phyloP scores from a whole-genome alignment of 1,139 yeast species.

The Suhomyces terraborum region DNA sequence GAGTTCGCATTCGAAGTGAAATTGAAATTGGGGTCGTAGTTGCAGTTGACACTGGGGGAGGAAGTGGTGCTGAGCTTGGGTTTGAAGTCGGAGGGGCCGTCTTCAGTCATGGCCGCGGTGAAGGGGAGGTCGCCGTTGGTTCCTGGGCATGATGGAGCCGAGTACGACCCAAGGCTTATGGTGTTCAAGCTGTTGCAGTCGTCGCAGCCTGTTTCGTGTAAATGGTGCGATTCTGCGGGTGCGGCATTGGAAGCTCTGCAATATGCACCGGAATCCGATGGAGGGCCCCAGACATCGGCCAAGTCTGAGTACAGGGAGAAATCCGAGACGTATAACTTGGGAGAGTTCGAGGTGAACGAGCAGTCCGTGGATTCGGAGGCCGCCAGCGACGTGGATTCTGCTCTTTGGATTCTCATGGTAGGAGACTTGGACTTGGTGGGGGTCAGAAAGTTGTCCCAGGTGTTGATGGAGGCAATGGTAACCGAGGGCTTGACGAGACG shows the following conservation, averaged over 20 bases:
- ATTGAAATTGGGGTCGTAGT: too few relatives aligned
- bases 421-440: slow-evolving; percentile 2
- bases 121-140: too few relatives aligned
- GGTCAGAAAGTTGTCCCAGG: slow-evolving; percentile 13
- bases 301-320: background rate
- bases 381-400: slow-evolving; percentile 11
- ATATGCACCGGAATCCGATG: background rate
- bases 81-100: too few relatives aligned
- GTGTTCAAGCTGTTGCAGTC: background rate
- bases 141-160: background rate
- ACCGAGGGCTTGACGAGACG: slow-evolving; percentile 26
- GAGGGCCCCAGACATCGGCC: background rate
- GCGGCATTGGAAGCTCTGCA: background rate
- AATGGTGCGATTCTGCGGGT: too few relatives aligned
- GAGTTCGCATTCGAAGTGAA: too few relatives aligned
- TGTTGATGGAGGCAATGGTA: slow-evolving; percentile 29
- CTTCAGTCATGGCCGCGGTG: too few relatives aligned
- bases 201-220: too few relatives aligned
- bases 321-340: background rate
- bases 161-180: background rate
- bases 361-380: slow-evolving; percentile 4
- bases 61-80: too few relatives aligned
- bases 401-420: slow-evolving; percentile 9
- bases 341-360: slow-evolving; percentile 3
- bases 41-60: too few relatives aligned